A percentile compares a stretch with the other conserved stretches of the same genome.
Conservation (phyloP, 768 basidiomycete genomes). For the Lanmaoa rubissima region DNA sequence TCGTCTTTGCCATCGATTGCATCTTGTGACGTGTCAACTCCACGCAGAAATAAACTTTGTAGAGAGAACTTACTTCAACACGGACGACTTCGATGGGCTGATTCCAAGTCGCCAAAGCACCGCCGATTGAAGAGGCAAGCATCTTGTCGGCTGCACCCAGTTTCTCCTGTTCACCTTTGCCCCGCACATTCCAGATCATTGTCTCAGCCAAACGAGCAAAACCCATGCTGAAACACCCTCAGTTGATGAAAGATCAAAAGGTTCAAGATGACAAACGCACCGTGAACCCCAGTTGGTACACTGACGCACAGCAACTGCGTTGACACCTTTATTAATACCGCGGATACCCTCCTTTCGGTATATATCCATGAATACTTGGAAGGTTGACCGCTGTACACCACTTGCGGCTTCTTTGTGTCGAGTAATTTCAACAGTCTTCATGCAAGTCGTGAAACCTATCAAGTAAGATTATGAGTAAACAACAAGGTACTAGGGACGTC, state of each 20-base stretch:
- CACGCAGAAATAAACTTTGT: neutral
- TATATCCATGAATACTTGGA: constrained; percentile 93
- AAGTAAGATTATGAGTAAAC: constrained; percentile 11
- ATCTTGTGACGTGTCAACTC: constrained; percentile 53
- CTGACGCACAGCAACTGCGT: constrained; percentile 88
- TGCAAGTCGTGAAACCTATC: constrained; percentile 95
- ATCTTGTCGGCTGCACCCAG: constrained; percentile 85
- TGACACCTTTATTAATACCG: constrained; percentile 99
- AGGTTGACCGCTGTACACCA: constrained; percentile 88
- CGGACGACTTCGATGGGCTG: constrained; percentile 98
- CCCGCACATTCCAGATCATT: constrained; percentile 71
- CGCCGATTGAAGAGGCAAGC: constrained; percentile 81
- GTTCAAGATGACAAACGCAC: constrained; percentile 39
- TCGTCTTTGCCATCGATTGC: constrained; percentile 95
- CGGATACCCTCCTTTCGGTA: constrained; percentile 90
- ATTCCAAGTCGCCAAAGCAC: constrained; percentile 98
- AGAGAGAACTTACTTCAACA: constrained; percentile 65
- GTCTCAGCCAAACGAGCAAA: constrained; percentile 91
- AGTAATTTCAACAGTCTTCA: constrained; percentile 99
- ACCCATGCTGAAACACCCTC: constrained; percentile 68
- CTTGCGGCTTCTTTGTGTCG: constrained; percentile 86
- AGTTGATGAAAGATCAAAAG: neutral
- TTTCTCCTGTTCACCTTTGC: constrained; percentile 74
- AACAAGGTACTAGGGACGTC: neutral
- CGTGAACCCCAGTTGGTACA: constrained; percentile 94